Base-by-base conservation (phyloP, 2,329 filamentous ascomycete genomes). In the Pyrenochaeta sp. region DNA sequence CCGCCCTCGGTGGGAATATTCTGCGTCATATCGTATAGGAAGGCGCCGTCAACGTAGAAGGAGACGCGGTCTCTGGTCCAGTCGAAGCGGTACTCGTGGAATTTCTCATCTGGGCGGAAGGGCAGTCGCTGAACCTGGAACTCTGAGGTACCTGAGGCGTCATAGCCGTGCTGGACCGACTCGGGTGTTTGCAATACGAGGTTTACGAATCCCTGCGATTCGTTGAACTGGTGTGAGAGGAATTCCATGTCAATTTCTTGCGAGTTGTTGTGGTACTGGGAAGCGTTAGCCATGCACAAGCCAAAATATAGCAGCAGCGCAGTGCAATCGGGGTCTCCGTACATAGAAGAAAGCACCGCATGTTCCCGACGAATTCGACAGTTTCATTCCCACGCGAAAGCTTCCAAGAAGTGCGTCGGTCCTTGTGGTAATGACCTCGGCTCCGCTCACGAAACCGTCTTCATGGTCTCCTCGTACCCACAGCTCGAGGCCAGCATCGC, bases 211-310 rank as follows among this genome's bases (percentile, higher is more conserved):
- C 84, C 89, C 32, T 81, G 81, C 27, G 78, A 74, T 52, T 83
- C 82, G 47, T 85, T 81, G 72, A 89, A 91, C 61, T 92, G 83
- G 24, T 81, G 81, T 1, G 90, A 91, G 2, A 93, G 83, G 70
- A 93, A 91, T 65, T 94, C 91, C 78, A 93, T 88, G 72, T 93
- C 91, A 67, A 93, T 92, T 69, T 93, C 91, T 70, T 91, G 88
- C 1, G 89, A 90, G 75, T 93, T 88, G 74, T 92, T 91, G 78
- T 86, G 87, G 75, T 91, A 93, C 90, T 91, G 60, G 39, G 34
- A 2, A 36, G 40, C 19, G 52, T 67, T 60, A 71, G 63, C 49
- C 39, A 42, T 34, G 42, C 39, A 0, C 8, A 43, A 39, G 13
- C 13, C 8, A 2, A 19, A n/a, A 19, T 12, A 5, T 19, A 19